Base-by-base conservation (phyloP, 2,329 filamentous ascomycete species). In the Fusarium sp. region DNA sequence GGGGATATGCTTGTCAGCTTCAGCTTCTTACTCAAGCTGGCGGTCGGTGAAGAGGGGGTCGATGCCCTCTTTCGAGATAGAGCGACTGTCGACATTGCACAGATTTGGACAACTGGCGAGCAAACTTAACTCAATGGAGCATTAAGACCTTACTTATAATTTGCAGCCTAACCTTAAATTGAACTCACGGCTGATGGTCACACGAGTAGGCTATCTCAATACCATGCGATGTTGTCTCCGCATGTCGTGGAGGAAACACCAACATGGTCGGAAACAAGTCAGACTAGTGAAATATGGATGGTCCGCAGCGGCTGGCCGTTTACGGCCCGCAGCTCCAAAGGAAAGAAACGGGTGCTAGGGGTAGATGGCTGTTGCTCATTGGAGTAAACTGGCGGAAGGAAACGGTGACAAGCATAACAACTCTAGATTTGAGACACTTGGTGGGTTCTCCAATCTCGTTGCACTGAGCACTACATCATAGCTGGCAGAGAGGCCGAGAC, bases 331-430 rank as follows among this genome's bases (percentile, higher is more conserved):
- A 37, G 19, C 10, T 28, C 23, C 32, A 28, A 35, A 28, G 13
- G 2, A 43, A 43, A 23, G 40, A 15, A 43, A 43, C 21, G 5
- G 12, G n/a, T 10, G 16, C 13, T 9, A 5, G 7, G n/a, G 13
- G 40, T 4, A 43, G 5, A 23, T 16, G n/a, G n/a, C 8, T 23
- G n/a, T 12, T 6, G n/a, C 6, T n/a, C 21, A n/a, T 42, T 53
- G 50, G 50, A 9, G 13, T 3, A 9, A 2, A 6, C 11, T 4
- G 6, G 13, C 5, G 9, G 3, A 6, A 2, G 2, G 3, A 10
- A 28, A n/a, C 19, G 6, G 7, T 38, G 23, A 9, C 21, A 40
- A 28, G 23, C 28, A 28, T 28, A 28, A 28, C 8, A n/a, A 28
- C 3, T 19, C 3, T 3, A 9, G 5, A 10, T 3, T 9, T 16